Base-by-base conservation (phyloP, 192 early-diverging fungal genomes). In the Backusella psychrophila region DNA sequence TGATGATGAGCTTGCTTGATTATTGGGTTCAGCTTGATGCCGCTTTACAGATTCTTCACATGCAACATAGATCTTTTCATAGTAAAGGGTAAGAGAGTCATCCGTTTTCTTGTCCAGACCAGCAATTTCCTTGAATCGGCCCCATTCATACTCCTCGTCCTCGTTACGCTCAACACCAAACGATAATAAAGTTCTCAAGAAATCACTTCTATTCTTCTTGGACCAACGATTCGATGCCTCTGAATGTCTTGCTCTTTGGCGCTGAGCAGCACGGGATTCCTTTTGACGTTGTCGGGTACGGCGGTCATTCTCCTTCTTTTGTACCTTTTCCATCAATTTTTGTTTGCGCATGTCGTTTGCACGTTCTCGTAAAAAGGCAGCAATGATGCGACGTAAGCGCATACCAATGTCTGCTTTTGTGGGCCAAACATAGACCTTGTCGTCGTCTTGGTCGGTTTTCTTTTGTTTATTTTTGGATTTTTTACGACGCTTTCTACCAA, bases 71-170 rank as follows among this genome's bases (percentile, higher is more conserved):
- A 93, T 78, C 38, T 91, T 87, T 33, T 85, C 69, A 69, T 85
- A 91, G 77, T 93, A 90, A 8, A 81, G 81, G 52, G 92, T 89
- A 69, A 96, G 80, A 4, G 87, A 87, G 23, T 93, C 90, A 68
- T 90, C 89, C 5, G 91, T 79, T 80, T 94, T 93, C 53, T 85
- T 85, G 14, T 78, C 73, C 33, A 96, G 69, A 39, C 90, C 88
- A 41, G 92, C 81, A 14, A 94, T 77, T 56, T 91, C 89, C 65
- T 89, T 92, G 83, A 96, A 94, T 3, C 86, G 81, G 1, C 80
- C 81, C 94, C 94, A 96, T 4, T 65, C 63, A 56, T 33, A 76
- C 6, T 80, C 74, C 36, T 84, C 82, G 46, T 73, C 83, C 9
- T 78, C 72, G 29, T 78, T 63, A 3, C 78, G 80, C 38, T 87